These are phyloP conservation scores for Bisporella sp. DNA, from an alignment of 2,329 filamentous ascomycete species.

Conservation along the genomic window DNA sequence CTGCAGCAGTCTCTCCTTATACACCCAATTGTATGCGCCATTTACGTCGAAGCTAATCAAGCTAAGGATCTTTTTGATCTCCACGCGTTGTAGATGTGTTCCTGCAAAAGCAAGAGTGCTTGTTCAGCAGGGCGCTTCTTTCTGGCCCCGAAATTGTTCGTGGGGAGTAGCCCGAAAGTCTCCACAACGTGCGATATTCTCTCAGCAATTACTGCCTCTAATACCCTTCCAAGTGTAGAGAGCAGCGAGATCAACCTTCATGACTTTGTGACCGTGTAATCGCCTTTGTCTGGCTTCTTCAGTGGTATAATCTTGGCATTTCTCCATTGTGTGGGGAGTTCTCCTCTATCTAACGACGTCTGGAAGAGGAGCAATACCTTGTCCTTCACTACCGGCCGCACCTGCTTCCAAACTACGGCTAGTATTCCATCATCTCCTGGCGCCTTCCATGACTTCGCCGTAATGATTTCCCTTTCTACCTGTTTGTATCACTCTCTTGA, in stretches of 20 bases:
- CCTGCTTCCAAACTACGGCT: conserved; percentile 19
- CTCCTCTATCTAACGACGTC: conserved; percentile 9
- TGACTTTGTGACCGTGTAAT: conserved; percentile 21
- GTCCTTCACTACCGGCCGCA: conserved; percentile 19
- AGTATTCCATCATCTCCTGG: conserved; percentile 12
- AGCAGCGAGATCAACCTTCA: conserved; percentile 24
- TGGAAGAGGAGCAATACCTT: conserved; percentile 15
- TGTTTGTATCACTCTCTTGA: no score
- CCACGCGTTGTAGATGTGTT: background rate
- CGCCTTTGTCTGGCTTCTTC: conserved; percentile 21
- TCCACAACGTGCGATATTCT: conserved; percentile 26
- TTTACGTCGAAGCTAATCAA: background rate
- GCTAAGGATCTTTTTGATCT: background rate
- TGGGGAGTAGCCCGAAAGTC: conserved; percentile 13
- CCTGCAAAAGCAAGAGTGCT: background rate
- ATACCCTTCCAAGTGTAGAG: conserved; percentile 20
- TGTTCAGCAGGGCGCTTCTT: background rate
- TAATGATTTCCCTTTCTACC: background rate
- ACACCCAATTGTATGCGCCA: background rate
- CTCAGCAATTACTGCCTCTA: conserved; percentile 25
- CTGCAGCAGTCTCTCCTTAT: conserved; percentile 27
- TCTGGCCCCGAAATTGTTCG: conserved; percentile 3
- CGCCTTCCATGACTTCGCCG: background rate
- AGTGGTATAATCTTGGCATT: conserved; percentile 25
- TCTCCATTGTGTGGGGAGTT: conserved; percentile 18